Percentiles rank a stretch among this genome's conserved stretches.
Evolutionary conservation across 805 yeast species (phyloP).

Genomic region (Wickerhamiella azymoides): DNA sequence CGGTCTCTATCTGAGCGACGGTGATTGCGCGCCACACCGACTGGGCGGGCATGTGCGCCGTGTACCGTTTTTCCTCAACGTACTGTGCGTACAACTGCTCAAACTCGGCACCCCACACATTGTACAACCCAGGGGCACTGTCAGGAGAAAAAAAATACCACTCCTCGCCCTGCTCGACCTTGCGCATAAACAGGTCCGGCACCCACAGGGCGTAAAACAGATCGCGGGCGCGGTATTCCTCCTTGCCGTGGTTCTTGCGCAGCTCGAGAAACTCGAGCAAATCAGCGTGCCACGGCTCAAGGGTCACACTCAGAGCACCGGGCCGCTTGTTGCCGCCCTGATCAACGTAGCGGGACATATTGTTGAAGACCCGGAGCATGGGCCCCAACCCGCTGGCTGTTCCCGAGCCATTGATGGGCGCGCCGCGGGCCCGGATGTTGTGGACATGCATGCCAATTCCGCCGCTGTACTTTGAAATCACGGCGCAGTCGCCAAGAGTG

Average conservation of each 20-base stretch:
- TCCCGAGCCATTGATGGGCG: conserved; percentile 77
- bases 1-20: conserved; percentile 87
- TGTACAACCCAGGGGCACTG: conserved; percentile 69
- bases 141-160: conserved; percentile 87
- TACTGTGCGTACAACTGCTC: conserved; percentile 51
- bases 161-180: conserved; percentile 56
- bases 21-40: conserved; percentile 74
- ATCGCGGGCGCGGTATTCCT: conserved; percentile 83
- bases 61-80: conserved; percentile 50
- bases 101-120: conserved; percentile 69
- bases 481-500: conserved; percentile 71
- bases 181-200: conserved; percentile 81
- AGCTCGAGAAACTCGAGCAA: conserved; percentile 68
- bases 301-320: conserved; percentile 82
- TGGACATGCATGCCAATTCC: conserved; percentile 86
- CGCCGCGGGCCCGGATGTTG: conserved; percentile 69
- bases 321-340: conserved; percentile 97
- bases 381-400: conserved; percentile 82
- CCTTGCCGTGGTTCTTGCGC: conserved; percentile 85
- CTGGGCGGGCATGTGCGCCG: conserved; percentile 58
- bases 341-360: conserved; percentile 88
- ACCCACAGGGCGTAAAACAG: conserved; percentile 86
- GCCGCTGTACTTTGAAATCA: conserved; percentile 84
- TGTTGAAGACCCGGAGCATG: conserved; percentile 83
- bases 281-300: conserved; percentile 96